Evolutionary conservation across 306 rosid genomes (phyloP), one percentile per base, ranked within the genome.

Genomic region (Ziziphus jujuba): DNA sequence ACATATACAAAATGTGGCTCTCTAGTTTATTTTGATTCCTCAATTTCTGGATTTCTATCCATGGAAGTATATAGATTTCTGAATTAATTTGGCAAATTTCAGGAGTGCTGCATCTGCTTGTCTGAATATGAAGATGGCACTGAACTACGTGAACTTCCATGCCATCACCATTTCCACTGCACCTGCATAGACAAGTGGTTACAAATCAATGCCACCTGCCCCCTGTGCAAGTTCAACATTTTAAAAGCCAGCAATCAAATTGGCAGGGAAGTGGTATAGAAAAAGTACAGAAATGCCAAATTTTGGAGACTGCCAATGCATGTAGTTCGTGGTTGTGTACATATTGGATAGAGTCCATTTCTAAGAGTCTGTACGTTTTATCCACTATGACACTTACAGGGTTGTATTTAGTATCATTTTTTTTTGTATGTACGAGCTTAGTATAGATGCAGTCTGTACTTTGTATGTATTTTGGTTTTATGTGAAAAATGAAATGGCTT

Each of bases 51-150:
- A 35, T 34, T 72, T 13, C 49, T 49, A 71, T 80, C 17, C 31
- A 23, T 16, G 0, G 0, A 24, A 25, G 22, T 43, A 33, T 34
- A 25, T 67, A 59, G 36, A 59, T 74, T 36, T 6, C 17, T 54
- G n/a, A 45, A 28, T 49, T 13, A 25, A 63, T 43, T 33, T 43
- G 9, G 3, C 20, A 53, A 43, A 21, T 67, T 11, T 49, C 68
- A 92, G 98, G 98, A 90, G 67, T 93, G 98, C 35, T 84, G 95
- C 69, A 86, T 93, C 72, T 93, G 98, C 79, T 91, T 93, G 25
- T 80, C 81, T 43, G 54, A 88, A 36, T 90, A 93, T 49, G 93
- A 90, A 4, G 90, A 90, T 17, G 93, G 87, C 7, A 59, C 81
- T 3, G 96, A 90, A 80, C 89, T 93, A 5, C 89, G 96, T 15